Evolutionary conservation across 106 monocot genomes (phyloP).

Genomic region (Gastrodia elata): DNA sequence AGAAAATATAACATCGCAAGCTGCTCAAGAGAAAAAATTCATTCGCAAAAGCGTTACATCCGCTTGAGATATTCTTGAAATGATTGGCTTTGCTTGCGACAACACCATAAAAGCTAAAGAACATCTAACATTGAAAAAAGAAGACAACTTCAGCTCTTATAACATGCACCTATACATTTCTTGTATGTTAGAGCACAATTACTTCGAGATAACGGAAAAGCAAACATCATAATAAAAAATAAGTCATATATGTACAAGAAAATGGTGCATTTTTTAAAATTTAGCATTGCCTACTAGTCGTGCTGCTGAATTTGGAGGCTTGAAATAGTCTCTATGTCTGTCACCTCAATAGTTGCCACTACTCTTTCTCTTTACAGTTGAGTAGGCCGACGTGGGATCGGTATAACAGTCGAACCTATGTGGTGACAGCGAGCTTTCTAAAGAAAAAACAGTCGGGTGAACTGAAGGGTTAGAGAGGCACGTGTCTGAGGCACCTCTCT

Average conservation of each 20-base stretch:
- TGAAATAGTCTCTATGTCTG: neutral
- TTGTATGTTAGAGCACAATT: too few relatives aligned
- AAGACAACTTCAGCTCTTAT: neutral
- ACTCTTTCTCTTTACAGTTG: constrained; percentile 16
- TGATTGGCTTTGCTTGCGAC: too few relatives aligned
- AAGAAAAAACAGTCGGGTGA: neutral
- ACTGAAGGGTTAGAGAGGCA: constrained; percentile 18
- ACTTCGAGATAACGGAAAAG: too few relatives aligned
- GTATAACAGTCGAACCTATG: constrained; percentile 43
- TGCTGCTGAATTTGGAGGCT: neutral
- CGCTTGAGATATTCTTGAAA: too few relatives aligned
- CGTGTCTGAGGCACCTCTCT: neutral
- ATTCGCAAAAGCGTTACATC: too few relatives aligned
- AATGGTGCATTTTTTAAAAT: neutral
- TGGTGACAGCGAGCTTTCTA: constrained; percentile 5
- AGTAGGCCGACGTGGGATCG: constrained; percentile 35
- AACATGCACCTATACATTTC: neutral
- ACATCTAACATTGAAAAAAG: too few relatives aligned
- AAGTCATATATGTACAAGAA: too few relatives aligned
- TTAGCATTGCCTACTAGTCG: constrained; percentile 10
- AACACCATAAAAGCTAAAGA: too few relatives aligned
- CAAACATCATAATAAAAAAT: too few relatives aligned
- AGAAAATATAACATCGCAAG: too few relatives aligned
- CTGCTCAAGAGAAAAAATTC: too few relatives aligned
- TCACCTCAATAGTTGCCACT: neutral